Base-by-base conservation (phyloP, 352 stramenopile genomes). In the Phytopythium helicoides region DNA sequence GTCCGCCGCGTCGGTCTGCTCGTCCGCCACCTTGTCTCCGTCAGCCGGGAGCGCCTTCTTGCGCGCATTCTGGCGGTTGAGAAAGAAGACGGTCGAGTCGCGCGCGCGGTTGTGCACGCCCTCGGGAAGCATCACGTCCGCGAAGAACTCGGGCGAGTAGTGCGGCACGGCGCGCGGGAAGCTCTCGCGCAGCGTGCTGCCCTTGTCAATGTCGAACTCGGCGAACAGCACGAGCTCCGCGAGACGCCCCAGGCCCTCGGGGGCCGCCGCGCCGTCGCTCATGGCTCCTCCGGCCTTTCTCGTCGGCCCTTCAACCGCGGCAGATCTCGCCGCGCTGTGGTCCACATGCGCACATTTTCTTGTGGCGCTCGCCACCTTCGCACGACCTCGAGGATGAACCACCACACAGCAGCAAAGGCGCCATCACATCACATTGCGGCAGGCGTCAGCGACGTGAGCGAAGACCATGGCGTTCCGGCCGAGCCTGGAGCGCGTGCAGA, bases 101-200 rank as follows among this genome's bases (percentile, higher is more conserved):
- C 92, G 63, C 28, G 91, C 53, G 42, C 86, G 86, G 63, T 95
- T 95, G 75, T 95, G 86, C 55, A 92, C 82, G 44, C 86, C 86
- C 47, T 95, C 86, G 19, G 86, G 86, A 23, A 95, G 59, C 86
- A 95, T 95, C 28, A 87, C 81, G 53, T 95, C 86, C 22, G 86
- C 86, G 53, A 95, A 95, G 60, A 94, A 95, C 69, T 95, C 86
- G 62, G 83, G 71, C 50, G 82, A 89, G 66, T 93, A 93, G 66
- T 92, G 75, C 28, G 73, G 48, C 35, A 91, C 76, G 12, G 68
- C 59, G 1, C 22, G 35, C 7, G 86, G 86, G 42, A 76, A 93
- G 56, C 76, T 92, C 48, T 73, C 66, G 35, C 86, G 79, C 52
- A 95, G 58, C 26, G 84, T 95, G 61, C 83, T 94, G 41, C 86